Conservation (phyloP, 2,329 filamentous ascomycete species). For the Huntiella abstrusa region DNA sequence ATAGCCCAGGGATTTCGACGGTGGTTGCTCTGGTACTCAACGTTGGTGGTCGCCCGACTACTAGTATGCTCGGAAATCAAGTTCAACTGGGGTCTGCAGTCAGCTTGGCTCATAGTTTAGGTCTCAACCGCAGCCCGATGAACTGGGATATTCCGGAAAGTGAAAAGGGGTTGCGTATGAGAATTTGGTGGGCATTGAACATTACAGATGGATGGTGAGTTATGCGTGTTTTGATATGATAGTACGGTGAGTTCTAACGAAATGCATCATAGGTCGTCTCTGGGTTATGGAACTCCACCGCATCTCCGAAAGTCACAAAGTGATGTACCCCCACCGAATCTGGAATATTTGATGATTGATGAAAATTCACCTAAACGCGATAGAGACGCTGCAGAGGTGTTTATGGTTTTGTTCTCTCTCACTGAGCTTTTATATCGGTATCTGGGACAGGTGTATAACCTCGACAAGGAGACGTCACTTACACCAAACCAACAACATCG, state of each 20-base stretch:
- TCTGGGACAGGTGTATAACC: slow-evolving; percentile 10
- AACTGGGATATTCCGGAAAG: slow-evolving; percentile 31
- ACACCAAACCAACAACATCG: slow-evolving; percentile 1
- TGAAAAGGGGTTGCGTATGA: slow-evolving; percentile 32
- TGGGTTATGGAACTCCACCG: slow-evolving; percentile 33
- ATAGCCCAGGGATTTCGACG: slow-evolving; percentile 38
- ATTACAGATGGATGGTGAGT: slow-evolving; percentile 35
- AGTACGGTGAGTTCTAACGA: background rate
- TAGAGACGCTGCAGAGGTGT: slow-evolving; percentile 20
- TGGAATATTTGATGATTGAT: slow-evolving; percentile 19
- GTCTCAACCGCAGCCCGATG: slow-evolving; percentile 32
- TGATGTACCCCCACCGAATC: slow-evolving; percentile 27
- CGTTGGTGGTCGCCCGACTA: slow-evolving; percentile 38
- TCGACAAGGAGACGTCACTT: slow-evolving; percentile 14
- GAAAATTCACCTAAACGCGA: slow-evolving; percentile 11
- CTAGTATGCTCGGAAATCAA: slow-evolving; percentile 38
- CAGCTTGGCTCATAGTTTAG: slow-evolving; percentile 33
- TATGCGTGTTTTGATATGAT: background rate
- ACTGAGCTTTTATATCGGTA: slow-evolving; percentile 24
- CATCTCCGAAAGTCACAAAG: slow-evolving; percentile 26
- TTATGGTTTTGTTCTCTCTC: slow-evolving; percentile 26
- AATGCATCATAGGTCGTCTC: slow-evolving; percentile 24
- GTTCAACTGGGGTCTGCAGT: slow-evolving; percentile 30
- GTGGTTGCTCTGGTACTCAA: slow-evolving; percentile 39
- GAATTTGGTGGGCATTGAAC: slow-evolving; percentile 37